Evolutionary conservation across 257 asterid species (phyloP), one percentile per base, ranked within the genome.

Genomic region (Petunia secreta): DNA sequence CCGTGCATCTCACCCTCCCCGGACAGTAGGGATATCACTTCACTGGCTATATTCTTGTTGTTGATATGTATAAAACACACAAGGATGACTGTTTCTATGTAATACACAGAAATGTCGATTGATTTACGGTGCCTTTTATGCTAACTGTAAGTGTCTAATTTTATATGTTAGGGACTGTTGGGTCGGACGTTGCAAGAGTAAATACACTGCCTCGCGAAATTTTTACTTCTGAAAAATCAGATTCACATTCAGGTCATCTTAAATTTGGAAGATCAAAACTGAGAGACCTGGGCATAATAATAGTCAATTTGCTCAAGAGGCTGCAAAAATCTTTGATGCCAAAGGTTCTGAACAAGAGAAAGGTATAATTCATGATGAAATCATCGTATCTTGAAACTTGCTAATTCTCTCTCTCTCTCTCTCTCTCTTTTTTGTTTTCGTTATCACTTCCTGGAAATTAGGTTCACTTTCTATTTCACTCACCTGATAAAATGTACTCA

Each of bases 271-370:
- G 94, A 79, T 89, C 97, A 52, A 95, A 65, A 92, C 93, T 1
- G 99, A 90, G 87, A 87, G 87, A 84, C 96, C 84, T 77, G 85
- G 86, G 67, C 89, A 80, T 84, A 84, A 84, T 64, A 83, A 84
- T 64, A 83, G 86, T 79, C 79, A 87, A 79, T 87, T 82, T 55
- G 88, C 94, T 8, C 87, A 86, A 80, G 99, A 95, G 82, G 96
- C 97, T 78, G 97, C 91, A 1, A 93, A 92, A 84, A 86, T 92
- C 79, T 93, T 88, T 85, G 97, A 93, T 85, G 89, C 89, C 82
- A 88, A 87, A 53, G 83, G 92, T 81, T 68, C 97, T 64, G 93
- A 81, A 63, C 97, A 91, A 76, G 89, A 93, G 90, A 95, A n/a
- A 92, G 98, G 99, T 95, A 87, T 60, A 36, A 44, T 41, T 13